Percentiles rank a stretch among this genome's conserved stretches.
These are phyloP conservation scores for Yamadazyma sp. DNA, from an alignment of 805 yeast genomes.

Conservation along the genomic window DNA sequence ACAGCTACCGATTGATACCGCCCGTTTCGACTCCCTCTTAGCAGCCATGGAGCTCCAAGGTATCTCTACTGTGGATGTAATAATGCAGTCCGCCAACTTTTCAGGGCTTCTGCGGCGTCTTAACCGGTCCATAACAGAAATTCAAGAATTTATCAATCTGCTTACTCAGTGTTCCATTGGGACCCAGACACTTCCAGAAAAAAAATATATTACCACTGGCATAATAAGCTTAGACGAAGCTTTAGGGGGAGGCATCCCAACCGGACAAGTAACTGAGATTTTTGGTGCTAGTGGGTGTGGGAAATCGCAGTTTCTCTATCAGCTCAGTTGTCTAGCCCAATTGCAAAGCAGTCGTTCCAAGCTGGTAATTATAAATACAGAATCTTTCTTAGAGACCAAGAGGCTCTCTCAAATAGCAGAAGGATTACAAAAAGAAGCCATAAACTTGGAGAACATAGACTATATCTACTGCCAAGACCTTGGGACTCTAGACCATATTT, in stretches of 20 bases:
- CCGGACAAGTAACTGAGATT: slow-evolving; percentile 57
- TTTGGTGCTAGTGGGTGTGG: slow-evolving; percentile 87
- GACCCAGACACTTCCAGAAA: slow-evolving; percentile 13
- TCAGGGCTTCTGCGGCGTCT: slow-evolving; percentile 21
- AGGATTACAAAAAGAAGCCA: slow-evolving; percentile 12
- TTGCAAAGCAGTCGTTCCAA: slow-evolving; percentile 10
- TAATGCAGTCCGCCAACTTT: slow-evolving; percentile 18
- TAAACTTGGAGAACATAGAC: slow-evolving; percentile 24
- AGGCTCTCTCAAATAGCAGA: slow-evolving; percentile 43
- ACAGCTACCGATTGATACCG: slow-evolving; percentile 1
- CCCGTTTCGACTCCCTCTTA: slow-evolving; percentile 18
- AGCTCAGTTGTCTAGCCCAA: slow-evolving; percentile 61
- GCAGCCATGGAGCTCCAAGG: slow-evolving; percentile 24
- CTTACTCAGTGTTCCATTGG: neutral
- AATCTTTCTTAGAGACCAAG: slow-evolving; percentile 65
- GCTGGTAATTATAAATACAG: slow-evolving; percentile 75
- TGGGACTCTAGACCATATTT: slow-evolving; percentile 71
- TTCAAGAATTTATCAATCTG: slow-evolving; percentile 18
- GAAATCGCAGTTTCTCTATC: slow-evolving; percentile 77
- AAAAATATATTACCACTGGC: slow-evolving; percentile 23
- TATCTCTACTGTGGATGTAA: slow-evolving; percentile 25
- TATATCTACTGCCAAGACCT: slow-evolving; percentile 64
- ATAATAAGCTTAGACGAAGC: slow-evolving; percentile 24
- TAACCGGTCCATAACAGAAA: slow-evolving; percentile 28
- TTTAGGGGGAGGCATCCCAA: slow-evolving; percentile 32